A percentile compares a stretch with the other conserved stretches of the same genome.
Conservation (phyloP, 2,329 filamentous ascomycete genomes). For the Cryphonectria carpinicola region DNA sequence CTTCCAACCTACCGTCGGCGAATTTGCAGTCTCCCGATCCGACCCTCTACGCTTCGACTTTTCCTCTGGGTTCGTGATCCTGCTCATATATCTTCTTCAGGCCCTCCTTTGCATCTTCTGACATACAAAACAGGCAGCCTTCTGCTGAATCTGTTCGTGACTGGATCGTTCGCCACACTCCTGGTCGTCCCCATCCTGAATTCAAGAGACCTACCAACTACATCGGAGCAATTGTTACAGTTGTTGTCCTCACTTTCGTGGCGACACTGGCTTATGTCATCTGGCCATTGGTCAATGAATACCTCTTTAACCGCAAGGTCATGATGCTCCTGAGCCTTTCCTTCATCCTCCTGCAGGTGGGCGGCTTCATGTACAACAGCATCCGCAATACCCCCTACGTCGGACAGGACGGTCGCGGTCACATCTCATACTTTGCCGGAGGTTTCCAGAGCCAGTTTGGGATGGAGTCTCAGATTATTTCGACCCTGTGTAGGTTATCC, state of each 20-base stretch:
- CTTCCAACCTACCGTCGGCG: constrained; percentile 83
- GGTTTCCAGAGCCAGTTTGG: constrained; percentile 95
- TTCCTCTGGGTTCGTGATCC: constrained; percentile 66
- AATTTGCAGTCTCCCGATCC: constrained; percentile 70
- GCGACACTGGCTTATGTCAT: constrained; percentile 71
- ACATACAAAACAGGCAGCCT: constrained; percentile 58
- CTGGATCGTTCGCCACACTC: constrained; percentile 80
- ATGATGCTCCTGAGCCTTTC: constrained; percentile 93
- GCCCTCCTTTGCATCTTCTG: constrained; percentile 2
- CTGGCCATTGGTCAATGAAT: constrained; percentile 77
- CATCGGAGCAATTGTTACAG: constrained; percentile 69
- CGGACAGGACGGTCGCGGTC: constrained; percentile 79
- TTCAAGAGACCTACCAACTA: constrained; percentile 88
- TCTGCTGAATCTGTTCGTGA: constrained; percentile 76
- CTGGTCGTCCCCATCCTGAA: constrained; percentile 76
- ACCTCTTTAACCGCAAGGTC: constrained; percentile 87
- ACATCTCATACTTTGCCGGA: constrained; percentile 84
- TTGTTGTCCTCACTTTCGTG: constrained; percentile 68
- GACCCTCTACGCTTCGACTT: constrained; percentile 86
- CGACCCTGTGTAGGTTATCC: constrained; percentile 77
- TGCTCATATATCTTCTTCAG: not conserved
- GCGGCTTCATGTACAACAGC: constrained; percentile 99
- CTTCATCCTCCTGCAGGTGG: constrained; percentile 87
- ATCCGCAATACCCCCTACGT: constrained; percentile 97
- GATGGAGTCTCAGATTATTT: constrained; percentile 93